These are phyloP conservation scores for Cordyceps cateniannulata DNA, from an alignment of 2,329 filamentous ascomycete genomes.

Conservation along the genomic window DNA sequence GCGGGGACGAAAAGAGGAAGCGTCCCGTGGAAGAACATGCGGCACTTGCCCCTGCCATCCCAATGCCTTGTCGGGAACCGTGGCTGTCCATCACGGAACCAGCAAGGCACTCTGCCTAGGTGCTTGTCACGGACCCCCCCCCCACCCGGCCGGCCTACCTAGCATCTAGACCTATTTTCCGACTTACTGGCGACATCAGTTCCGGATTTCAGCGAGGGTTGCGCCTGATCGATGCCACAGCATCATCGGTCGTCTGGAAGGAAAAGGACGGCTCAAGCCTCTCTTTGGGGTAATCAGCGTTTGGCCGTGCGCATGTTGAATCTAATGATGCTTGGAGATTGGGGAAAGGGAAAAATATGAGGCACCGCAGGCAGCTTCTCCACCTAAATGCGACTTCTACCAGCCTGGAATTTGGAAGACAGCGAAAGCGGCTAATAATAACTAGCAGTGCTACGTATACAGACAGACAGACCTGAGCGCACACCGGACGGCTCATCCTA, in stretches of 20 bases:
- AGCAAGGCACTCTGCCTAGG: neutral
- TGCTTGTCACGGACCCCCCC: neutral
- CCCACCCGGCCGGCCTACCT: neutral
- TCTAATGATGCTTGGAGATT: neutral
- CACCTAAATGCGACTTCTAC: neutral
- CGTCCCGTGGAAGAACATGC: neutral
- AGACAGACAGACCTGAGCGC: neutral
- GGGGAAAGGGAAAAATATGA: neutral
- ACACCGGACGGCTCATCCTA: neutral
- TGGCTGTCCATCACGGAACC: neutral
- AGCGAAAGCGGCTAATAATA: neutral
- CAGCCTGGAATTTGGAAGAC: neutral
- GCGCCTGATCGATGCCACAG: neutral
- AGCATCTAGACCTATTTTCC: neutral
- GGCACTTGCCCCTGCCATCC: neutral
- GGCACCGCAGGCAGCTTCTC: neutral
- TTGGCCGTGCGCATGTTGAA: neutral
- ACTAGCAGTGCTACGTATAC: neutral
- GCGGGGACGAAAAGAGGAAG: neutral
- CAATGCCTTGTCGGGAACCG: neutral
- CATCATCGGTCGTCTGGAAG: neutral
- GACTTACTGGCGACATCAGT: neutral
- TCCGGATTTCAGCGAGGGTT: neutral
- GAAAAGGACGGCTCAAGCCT: neutral
- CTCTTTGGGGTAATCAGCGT: neutral